Conservation (phyloP, 148 eudicot genomes). For the Chenopodium quinoa region DNA sequence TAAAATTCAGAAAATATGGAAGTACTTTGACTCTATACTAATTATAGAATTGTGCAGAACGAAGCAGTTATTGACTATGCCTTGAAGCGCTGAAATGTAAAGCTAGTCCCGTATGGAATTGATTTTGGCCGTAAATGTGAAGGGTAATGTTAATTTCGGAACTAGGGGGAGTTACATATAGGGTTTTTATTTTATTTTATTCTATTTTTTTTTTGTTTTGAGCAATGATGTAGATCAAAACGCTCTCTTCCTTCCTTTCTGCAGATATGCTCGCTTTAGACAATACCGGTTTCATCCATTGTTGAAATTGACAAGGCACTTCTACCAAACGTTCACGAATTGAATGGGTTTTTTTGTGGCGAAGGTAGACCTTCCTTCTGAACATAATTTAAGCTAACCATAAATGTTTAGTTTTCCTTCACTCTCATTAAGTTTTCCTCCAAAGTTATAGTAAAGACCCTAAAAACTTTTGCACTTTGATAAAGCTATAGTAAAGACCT, state of each 20-base stretch:
- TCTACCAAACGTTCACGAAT: slow-evolving; percentile 84
- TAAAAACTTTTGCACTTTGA: no score
- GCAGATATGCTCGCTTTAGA: slow-evolving; percentile 69
- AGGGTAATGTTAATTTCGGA: slow-evolving; percentile 51
- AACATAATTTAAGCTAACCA: no score
- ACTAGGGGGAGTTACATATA: background rate
- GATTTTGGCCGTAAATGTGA: slow-evolving; percentile 60
- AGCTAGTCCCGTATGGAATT: slow-evolving; percentile 84
- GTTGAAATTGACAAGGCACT: slow-evolving; percentile 72
- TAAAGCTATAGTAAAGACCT: no score
- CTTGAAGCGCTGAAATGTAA: slow-evolving; percentile 85
- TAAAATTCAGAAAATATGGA: no score
- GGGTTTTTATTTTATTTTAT: no score
- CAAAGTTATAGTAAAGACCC: no score
- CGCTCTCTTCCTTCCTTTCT: background rate
- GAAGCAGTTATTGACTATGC: slow-evolving; percentile 98
- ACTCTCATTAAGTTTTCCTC: no score
- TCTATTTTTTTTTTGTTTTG: no score
- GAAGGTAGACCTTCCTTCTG: slow-evolving; percentile 45
- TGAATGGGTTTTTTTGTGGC: slow-evolving; percentile 98
- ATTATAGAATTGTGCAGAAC: slow-evolving; percentile 53
- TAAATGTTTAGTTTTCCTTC: no score
- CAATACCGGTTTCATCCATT: slow-evolving; percentile 72
- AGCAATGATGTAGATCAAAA: no score
- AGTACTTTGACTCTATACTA: background rate